Conservation (phyloP, 345 rosid species). For the Eucalyptus curtisii region DNA sequence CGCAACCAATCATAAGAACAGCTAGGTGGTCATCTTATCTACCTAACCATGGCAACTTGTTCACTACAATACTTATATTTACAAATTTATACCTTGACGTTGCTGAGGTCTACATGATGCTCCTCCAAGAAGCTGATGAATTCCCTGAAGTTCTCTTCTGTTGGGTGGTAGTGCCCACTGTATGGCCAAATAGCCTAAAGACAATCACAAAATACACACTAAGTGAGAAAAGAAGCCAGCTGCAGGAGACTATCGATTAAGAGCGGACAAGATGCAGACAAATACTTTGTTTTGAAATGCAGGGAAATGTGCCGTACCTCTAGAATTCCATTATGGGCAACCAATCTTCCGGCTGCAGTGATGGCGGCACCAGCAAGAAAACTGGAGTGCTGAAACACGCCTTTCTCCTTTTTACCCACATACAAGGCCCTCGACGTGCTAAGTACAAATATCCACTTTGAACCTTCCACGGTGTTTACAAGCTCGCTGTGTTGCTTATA, state of each 20-base stretch:
- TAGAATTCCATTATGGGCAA: slow-evolving; percentile 36
- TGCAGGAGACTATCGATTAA: neutral
- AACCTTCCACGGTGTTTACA: slow-evolving; percentile 28
- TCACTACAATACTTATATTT: neutral
- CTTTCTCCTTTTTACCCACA: slow-evolving; percentile 58
- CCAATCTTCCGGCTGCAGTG: slow-evolving; percentile 61
- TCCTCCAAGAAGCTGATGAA: slow-evolving; percentile 60
- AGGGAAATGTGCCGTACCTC: slow-evolving; percentile 16
- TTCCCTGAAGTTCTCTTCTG: slow-evolving; percentile 82
- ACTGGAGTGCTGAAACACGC: slow-evolving; percentile 62
- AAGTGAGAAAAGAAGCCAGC: neutral
- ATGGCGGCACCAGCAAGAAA: slow-evolving; percentile 62
- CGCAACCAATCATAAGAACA: neutral
- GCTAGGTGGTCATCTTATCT: neutral
- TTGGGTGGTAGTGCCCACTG: slow-evolving; percentile 95
- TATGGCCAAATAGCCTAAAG: slow-evolving; percentile 89
- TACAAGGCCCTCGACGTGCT: slow-evolving; percentile 48
- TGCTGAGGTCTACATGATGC: slow-evolving; percentile 55
- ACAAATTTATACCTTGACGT: slow-evolving; percentile 51
- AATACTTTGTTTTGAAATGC: neutral
- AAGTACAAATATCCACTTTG: slow-evolving; percentile 62
- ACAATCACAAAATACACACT: neutral
- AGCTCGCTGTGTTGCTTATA: slow-evolving; percentile 10
- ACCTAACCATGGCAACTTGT: neutral
- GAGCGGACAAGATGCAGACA: neutral